Evolutionary conservation across 2,329 filamentous ascomycete genomes (phyloP).

Genomic region (Ascochyta clinopodiicola): DNA sequence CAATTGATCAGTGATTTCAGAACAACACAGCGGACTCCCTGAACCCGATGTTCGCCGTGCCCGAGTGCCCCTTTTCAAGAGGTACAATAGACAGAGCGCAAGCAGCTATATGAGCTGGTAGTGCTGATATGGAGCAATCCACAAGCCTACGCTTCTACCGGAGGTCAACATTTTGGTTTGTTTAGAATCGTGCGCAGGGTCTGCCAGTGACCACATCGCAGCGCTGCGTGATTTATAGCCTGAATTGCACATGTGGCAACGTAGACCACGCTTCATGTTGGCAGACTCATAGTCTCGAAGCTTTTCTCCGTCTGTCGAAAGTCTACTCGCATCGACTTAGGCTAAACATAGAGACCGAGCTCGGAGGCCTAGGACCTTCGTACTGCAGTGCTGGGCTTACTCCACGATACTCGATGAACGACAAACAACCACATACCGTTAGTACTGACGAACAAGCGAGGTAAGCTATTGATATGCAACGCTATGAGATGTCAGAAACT

Average conservation of each 20-base stretch:
- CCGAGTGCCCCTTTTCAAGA: not conserved
- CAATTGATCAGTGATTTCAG: not conserved
- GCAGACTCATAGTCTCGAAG: not conserved
- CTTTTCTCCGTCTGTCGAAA: not conserved
- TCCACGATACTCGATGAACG: not conserved
- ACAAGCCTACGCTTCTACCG: not conserved
- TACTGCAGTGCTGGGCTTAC: not conserved
- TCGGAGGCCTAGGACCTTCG: not conserved
- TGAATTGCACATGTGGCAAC: not conserved
- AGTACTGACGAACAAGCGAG: not conserved
- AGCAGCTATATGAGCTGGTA: not conserved
- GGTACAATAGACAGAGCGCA: not conserved
- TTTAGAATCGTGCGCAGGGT: not conserved
- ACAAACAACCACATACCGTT: not conserved
- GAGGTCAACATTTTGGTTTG: not conserved
- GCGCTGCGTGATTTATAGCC: not conserved
- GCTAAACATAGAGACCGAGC: not conserved
- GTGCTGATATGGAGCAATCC: not conserved
- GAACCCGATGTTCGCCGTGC: not conserved
- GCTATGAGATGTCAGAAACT: conserved; percentile 16
- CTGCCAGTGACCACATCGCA: not conserved
- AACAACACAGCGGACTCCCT: not conserved
- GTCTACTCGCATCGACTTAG: not conserved
- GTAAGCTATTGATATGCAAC: conserved; percentile 2
- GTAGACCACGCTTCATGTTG: not conserved